Conservation (phyloP, 495 filamentous ascomycete species). For the Bombardia bombarda region DNA sequence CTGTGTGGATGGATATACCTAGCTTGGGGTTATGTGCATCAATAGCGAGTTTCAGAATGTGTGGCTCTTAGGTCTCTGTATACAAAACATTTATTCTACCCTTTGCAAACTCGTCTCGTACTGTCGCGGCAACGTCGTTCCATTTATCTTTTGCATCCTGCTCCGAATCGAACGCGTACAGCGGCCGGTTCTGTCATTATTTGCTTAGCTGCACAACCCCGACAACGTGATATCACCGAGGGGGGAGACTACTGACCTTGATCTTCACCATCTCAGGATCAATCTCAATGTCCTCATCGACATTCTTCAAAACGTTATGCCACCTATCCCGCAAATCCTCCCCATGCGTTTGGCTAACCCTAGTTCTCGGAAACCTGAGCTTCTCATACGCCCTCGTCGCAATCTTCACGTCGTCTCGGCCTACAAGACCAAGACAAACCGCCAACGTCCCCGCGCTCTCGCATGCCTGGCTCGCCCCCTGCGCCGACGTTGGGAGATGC, state of each 20-base stretch:
- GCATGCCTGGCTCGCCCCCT: constrained; percentile 42
- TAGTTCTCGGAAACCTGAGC: constrained; percentile 37
- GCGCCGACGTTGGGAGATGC: constrained; percentile 40
- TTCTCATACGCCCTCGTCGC: constrained; percentile 47
- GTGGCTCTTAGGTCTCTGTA: no score
- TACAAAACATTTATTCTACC: constrained; percentile 36
- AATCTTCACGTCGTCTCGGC: constrained; percentile 33
- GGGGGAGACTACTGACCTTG: constrained; percentile 6
- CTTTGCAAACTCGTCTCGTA: constrained; percentile 28
- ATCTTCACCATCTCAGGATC: constrained; percentile 48
- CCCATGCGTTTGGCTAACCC: constrained; percentile 41
- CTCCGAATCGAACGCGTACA: constrained; percentile 45
- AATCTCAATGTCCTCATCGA: constrained; percentile 39
- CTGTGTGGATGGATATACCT: no score
- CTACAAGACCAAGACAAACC: constrained; percentile 35
- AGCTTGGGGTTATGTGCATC: no score
- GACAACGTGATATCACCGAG: no score
- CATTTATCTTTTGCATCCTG: constrained; percentile 37
- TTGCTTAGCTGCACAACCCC: background rate
- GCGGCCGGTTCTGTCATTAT: constrained; percentile 37
- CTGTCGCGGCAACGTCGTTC: constrained; percentile 30
- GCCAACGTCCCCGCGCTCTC: constrained; percentile 42
- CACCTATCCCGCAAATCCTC: constrained; percentile 46
- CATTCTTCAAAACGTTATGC: constrained; percentile 41
- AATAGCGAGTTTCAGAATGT: no score